Conservation (phyloP, 2,329 filamentous ascomycete genomes). For the Fusarium piperis region DNA sequence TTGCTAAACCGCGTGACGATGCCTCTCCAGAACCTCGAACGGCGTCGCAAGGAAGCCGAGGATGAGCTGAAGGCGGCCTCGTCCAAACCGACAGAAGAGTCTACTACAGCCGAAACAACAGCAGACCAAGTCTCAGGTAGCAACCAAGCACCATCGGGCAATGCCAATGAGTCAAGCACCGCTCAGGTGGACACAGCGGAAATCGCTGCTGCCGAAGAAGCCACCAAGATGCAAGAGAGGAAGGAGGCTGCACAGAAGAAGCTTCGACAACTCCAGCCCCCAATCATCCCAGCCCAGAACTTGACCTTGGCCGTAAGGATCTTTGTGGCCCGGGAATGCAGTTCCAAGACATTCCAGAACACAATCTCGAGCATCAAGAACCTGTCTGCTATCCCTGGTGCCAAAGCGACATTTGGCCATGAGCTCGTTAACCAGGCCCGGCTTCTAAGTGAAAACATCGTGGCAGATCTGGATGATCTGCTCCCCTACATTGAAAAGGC, state of each 20-base stretch:
- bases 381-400: slow-evolving; percentile 89
- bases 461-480: slow-evolving; percentile 84
- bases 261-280: slow-evolving; percentile 75
- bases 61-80: slow-evolving; percentile 59
- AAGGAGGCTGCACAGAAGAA: slow-evolving; percentile 58
- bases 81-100: slow-evolving; percentile 51
- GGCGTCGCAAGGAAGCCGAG: slow-evolving; percentile 79
- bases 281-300: slow-evolving; percentile 87
- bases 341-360: slow-evolving; percentile 97
- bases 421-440: slow-evolving; percentile 91
- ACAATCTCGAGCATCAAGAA: slow-evolving; percentile 99
- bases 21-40: slow-evolving; percentile 83
- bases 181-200: slow-evolving; percentile 39
- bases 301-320: slow-evolving; percentile 96
- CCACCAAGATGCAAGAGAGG: slow-evolving; percentile 48
- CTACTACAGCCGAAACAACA: slow-evolving; percentile 34
- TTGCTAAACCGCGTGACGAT: slow-evolving; percentile 89
- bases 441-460: slow-evolving; percentile 82
- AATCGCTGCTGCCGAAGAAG: slow-evolving; percentile 41
- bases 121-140: slow-evolving; percentile 34
- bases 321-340: slow-evolving; percentile 94
- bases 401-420: slow-evolving; percentile 90
- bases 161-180: slow-evolving; percentile 33
- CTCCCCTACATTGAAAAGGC: slow-evolving; percentile 88
- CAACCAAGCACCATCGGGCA: slow-evolving; percentile 47